Evolutionary conservation across 495 filamentous ascomycete species (phyloP).

Genomic region (Trichoderma virens): DNA sequence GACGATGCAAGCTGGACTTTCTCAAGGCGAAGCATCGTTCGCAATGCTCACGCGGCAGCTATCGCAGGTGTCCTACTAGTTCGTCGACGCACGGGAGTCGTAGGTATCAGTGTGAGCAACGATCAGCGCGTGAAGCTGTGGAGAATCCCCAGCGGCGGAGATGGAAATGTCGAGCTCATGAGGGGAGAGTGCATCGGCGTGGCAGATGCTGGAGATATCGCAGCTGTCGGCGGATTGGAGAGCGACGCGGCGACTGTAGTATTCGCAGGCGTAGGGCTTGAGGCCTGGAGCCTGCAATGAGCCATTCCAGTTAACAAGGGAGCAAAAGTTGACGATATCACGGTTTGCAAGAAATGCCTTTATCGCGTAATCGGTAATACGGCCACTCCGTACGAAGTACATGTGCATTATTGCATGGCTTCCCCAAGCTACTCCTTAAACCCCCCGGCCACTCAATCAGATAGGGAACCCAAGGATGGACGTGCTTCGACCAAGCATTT

Average conservation of each 20-base stretch:
- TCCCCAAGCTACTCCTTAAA: not conserved
- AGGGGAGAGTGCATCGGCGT: slow-evolving; percentile 53
- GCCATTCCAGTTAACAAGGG: not conserved
- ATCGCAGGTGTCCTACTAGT: slow-evolving; percentile 52
- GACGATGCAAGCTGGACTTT: slow-evolving; percentile 15
- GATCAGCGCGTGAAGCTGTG: slow-evolving; percentile 80
- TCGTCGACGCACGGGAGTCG: slow-evolving; percentile 26
- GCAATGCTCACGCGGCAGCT: slow-evolving; percentile 71
- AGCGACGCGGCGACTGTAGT: slow-evolving; percentile 12
- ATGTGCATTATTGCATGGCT: not conserved
- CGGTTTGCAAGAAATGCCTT: not conserved
- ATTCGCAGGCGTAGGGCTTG: slow-evolving; percentile 43
- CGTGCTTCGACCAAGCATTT: not conserved
- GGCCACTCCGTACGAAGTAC: slow-evolving; percentile 1
- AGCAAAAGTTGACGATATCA: not conserved
- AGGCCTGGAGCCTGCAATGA: slow-evolving; percentile 30
- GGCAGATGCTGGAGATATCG: slow-evolving; percentile 45
- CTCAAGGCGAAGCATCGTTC: slow-evolving; percentile 46
- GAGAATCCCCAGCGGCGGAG: slow-evolving; percentile 33
- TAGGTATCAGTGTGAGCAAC: slow-evolving; percentile 59
- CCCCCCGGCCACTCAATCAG: not conserved
- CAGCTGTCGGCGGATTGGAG: slow-evolving; percentile 13
- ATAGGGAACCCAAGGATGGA: not conserved
- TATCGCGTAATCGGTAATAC: slow-evolving; percentile 7
- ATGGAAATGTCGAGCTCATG: slow-evolving; percentile 30